A percentile compares a stretch with the other conserved stretches of the same genome.
phyloP scores from a whole-genome alignment of 768 basidiomycete species.

The Kwoniella sp. region DNA sequence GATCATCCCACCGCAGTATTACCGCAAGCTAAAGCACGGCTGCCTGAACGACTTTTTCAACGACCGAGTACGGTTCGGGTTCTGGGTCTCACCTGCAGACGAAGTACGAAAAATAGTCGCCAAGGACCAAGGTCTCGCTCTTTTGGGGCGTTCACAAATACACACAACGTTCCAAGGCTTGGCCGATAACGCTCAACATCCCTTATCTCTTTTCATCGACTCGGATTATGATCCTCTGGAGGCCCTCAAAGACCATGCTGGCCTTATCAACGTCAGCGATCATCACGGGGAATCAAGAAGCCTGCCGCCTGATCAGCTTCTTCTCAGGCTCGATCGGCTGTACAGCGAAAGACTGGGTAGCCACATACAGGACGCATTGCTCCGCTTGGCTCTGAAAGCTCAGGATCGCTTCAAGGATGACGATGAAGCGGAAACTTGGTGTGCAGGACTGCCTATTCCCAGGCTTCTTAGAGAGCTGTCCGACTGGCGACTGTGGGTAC shows the following conservation, averaged over 20 bases:
- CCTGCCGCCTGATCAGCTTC: slow-evolving; percentile 1
- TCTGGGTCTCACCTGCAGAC: slow-evolving; percentile 25
- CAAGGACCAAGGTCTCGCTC: background rate
- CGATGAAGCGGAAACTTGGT: slow-evolving; percentile 1
- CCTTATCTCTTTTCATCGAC: background rate
- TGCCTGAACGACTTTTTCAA: slow-evolving; percentile 16
- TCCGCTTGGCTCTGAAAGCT: background rate
- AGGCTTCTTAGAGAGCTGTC: background rate
- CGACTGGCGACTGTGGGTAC: background rate
- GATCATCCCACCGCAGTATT: slow-evolving; percentile 9
- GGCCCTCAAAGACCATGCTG: background rate
- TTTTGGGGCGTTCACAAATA: no score
- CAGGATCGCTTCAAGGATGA: background rate
- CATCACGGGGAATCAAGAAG: background rate
- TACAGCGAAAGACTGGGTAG: background rate
- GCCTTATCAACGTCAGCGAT: background rate
- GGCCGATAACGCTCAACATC: background rate
- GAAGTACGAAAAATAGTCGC: slow-evolving; percentile 7
- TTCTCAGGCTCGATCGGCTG: background rate
- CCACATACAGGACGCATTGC: background rate
- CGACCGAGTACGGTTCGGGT: slow-evolving; percentile 18
- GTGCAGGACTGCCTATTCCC: background rate
- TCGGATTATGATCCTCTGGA: background rate
- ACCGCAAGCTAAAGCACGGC: slow-evolving; percentile 1
- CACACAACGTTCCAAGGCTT: background rate